phyloP scores from a whole-genome alignment of 2,329 filamentous ascomycete species.

The Ophiostoma ulmi region DNA sequence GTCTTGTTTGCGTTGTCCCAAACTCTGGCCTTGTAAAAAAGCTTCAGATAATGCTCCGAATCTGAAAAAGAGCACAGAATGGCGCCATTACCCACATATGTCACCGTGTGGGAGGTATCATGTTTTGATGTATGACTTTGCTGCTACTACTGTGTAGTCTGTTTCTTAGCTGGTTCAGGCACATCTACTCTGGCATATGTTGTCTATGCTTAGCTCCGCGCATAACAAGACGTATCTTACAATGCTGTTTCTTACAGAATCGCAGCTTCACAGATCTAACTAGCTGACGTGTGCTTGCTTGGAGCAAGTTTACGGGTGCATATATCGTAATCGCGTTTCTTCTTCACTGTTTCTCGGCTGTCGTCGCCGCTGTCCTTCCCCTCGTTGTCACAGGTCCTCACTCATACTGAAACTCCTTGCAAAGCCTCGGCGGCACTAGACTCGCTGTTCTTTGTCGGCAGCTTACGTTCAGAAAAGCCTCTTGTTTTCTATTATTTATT shows the following conservation, averaged over 20 bases:
- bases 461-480: too few relatives aligned
- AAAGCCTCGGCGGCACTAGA: background rate
- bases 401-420: background rate
- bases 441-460: background rate
- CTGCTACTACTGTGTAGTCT: background rate
- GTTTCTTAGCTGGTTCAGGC: background rate
- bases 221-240: background rate
- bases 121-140: background rate
- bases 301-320: background rate
- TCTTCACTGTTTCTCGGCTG: background rate
- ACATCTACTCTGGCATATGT: background rate
- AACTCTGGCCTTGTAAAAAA: background rate
- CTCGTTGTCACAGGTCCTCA: background rate
- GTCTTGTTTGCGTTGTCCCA: background rate
- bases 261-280: background rate
- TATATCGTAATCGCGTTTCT: background rate
- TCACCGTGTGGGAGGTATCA: slow-evolving; percentile 7
- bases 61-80: slow-evolving; percentile 27
- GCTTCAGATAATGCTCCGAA: background rate
- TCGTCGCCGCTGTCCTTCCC: background rate
- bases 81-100: slow-evolving; percentile 36
- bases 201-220: background rate
- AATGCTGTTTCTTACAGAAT: background rate
- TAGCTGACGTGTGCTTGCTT: slow-evolving; percentile 3
- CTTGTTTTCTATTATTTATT: too few relatives aligned